These are phyloP conservation scores for Adiantum capillusveneris DNA, from an alignment of 75 land plant species.

Conservation along the genomic window DNA sequence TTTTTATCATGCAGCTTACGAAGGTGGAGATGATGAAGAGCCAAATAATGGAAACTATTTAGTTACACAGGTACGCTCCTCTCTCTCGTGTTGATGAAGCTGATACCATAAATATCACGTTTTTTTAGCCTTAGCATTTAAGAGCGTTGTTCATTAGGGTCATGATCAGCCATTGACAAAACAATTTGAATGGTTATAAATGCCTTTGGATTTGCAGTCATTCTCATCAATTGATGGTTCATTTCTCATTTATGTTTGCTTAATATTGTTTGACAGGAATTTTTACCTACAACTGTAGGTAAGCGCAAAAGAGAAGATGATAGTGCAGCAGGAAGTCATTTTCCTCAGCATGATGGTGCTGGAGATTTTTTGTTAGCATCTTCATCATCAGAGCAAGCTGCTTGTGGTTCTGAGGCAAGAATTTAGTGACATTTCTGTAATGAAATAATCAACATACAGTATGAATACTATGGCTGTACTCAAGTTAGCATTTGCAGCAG, in stretches of 20 bases:
- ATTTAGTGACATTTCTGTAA: too few species aligned
- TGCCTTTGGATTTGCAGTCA: not conserved
- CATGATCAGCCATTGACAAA: too few species aligned
- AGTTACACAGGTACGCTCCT: slow-evolving; percentile 43
- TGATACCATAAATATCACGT: too few species aligned
- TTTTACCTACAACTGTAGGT: slow-evolving; percentile 46
- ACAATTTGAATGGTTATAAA: too few species aligned
- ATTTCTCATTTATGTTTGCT: not conserved
- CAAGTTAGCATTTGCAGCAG: too few species aligned
- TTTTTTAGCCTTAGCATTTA: too few species aligned
- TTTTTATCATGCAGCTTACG: slow-evolving; percentile 52
- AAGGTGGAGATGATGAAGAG: slow-evolving; percentile 75
- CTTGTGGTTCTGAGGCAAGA: too few species aligned
- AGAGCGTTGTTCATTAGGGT: too few species aligned
- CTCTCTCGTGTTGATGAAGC: too few species aligned
- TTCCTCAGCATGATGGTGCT: slow-evolving; percentile 85
- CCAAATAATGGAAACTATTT: slow-evolving; percentile 46
- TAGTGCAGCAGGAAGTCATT: slow-evolving; percentile 35
- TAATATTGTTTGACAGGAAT: slow-evolving; percentile 42
- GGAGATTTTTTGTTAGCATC: slow-evolving; percentile 22
- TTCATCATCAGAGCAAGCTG: too few species aligned
- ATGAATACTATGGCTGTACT: too few species aligned
- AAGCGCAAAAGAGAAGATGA: slow-evolving; percentile 71
- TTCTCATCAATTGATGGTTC: not conserved
- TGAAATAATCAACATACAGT: too few species aligned